These are phyloP conservation scores for Naganishia randhawae DNA, from an alignment of 768 basidiomycete genomes.

Conservation along the genomic window DNA sequence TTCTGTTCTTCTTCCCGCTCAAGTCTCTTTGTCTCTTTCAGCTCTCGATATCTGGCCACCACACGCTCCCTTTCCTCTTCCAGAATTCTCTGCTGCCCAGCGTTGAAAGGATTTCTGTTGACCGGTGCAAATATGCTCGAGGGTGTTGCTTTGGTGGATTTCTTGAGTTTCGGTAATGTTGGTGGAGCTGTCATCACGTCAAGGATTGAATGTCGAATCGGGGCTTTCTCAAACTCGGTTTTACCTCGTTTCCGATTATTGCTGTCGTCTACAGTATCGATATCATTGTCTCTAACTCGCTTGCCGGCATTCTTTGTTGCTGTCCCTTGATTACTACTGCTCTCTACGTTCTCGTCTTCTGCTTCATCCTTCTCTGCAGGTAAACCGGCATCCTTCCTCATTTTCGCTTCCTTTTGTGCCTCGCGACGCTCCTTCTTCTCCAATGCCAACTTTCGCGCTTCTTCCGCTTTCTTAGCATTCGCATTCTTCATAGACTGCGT, in stretches of 20 bases:
- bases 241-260: slow-evolving; percentile 10
- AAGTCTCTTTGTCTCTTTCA: slow-evolving; percentile 42
- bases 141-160: slow-evolving; percentile 19
- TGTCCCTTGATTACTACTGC: background rate
- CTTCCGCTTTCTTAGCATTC: slow-evolving; percentile 31
- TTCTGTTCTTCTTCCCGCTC: slow-evolving; percentile 31
- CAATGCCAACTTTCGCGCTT: slow-evolving; percentile 29
- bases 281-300: slow-evolving; percentile 27
- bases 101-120: slow-evolving; percentile 37
- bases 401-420: slow-evolving; percentile 30
- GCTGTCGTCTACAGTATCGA: slow-evolving; percentile 22
- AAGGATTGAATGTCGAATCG: slow-evolving; percentile 36
- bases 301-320: background rate
- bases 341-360: slow-evolving; percentile 25
- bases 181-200: slow-evolving; percentile 49
- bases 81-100: slow-evolving; percentile 43
- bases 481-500: slow-evolving; percentile 45
- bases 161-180: slow-evolving; percentile 36
- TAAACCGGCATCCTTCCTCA: slow-evolving; percentile 29
- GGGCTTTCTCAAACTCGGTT: slow-evolving; percentile 34
- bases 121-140: slow-evolving; percentile 27
- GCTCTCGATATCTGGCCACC: slow-evolving; percentile 45
- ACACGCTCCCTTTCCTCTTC: slow-evolving; percentile 49
- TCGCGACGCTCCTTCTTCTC: slow-evolving; percentile 37
- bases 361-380: slow-evolving; percentile 28